phyloP scores from a whole-genome alignment of 306 rosid species.

The Gastrolobium bilobum region DNA sequence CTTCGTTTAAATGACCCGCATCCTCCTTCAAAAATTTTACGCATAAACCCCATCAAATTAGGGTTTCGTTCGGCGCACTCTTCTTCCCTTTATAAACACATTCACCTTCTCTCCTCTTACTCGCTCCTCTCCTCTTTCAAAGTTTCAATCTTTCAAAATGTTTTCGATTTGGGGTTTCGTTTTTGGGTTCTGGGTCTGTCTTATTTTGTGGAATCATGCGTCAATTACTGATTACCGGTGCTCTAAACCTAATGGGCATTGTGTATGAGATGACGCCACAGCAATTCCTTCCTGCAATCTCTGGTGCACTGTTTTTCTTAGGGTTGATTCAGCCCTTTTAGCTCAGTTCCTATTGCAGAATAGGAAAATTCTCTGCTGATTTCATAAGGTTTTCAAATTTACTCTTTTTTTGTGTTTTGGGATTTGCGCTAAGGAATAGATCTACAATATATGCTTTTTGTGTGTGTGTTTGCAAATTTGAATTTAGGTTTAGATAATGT shows the following conservation, averaged over 20 bases:
- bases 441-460: background rate
- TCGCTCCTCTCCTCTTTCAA: background rate
- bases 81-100: constrained; percentile 43
- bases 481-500: background rate
- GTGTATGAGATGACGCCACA: constrained; percentile 80
- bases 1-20: background rate
- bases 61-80: constrained; percentile 47
- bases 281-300: constrained; percentile 55
- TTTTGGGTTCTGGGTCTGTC: background rate
- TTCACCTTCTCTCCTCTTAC: background rate
- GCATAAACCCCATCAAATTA: constrained; percentile 11
- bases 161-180: background rate
- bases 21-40: background rate
- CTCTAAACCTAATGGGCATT: constrained; percentile 43
- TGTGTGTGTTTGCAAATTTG: background rate
- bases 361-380: constrained; percentile 33
- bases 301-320: constrained; percentile 16
- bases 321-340: background rate
- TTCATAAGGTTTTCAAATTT: background rate
- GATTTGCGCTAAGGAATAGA: background rate
- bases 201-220: constrained; percentile 34
- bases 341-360: constrained; percentile 50
- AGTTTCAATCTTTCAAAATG: background rate
- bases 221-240: constrained; percentile 72
- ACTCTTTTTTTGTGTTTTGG: background rate